Evolutionary conservation across 2,329 filamentous ascomycete species (phyloP).

Genomic region (Fusarium paranaense): DNA sequence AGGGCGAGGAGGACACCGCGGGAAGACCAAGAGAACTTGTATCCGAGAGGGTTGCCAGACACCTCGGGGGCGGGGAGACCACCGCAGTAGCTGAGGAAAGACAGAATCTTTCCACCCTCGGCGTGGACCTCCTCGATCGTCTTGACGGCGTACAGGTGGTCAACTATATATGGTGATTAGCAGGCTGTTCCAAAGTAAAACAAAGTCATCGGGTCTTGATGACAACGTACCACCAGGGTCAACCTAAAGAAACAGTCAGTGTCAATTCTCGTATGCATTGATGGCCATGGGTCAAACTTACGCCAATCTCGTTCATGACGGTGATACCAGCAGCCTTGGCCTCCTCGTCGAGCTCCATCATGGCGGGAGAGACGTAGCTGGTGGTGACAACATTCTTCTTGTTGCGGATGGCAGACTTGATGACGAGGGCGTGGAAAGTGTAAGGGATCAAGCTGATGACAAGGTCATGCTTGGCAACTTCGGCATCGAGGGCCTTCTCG

Average conservation of each 20-base stretch:
- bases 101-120: conserved; percentile 84
- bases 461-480: conserved; percentile 82
- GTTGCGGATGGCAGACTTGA: conserved; percentile 90
- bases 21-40: conserved; percentile 71
- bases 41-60: conserved; percentile 90
- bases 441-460: conserved; percentile 90
- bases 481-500: conserved; percentile 80
- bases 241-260: conserved; percentile 9
- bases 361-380: conserved; percentile 90
- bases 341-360: conserved; percentile 86
- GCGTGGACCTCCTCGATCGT: conserved; percentile 90
- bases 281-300: conserved; percentile 49
- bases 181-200: background rate
- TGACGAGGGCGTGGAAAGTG: conserved; percentile 87
- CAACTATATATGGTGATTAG: conserved; percentile 22
- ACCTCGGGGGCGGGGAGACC: conserved; percentile 76
- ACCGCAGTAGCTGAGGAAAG: conserved; percentile 88
- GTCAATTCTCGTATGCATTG: background rate
- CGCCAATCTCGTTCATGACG: conserved; percentile 96
- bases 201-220: background rate
- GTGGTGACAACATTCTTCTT: conserved; percentile 99
- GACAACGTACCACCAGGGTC: conserved; percentile 37
- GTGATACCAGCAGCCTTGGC: conserved; percentile 93
- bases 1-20: conserved; percentile 90
- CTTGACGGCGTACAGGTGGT: conserved; percentile 79